Evolutionary conservation across 2,329 filamentous ascomycete genomes (phyloP), one percentile per base, ranked within the genome.

Genomic region (Fusarium sp.): DNA sequence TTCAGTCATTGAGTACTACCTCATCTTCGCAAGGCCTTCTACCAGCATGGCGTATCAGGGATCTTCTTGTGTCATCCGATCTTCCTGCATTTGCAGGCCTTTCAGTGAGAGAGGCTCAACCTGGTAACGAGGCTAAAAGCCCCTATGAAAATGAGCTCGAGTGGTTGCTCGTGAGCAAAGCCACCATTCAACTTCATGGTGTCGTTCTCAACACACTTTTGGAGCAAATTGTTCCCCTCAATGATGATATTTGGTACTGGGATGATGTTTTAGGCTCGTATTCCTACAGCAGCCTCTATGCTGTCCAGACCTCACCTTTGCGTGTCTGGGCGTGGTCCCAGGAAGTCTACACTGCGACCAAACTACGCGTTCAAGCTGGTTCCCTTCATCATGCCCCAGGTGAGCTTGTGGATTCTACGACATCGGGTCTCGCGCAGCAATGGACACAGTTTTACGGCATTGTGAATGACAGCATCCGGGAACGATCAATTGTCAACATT

Each of bases 171-270:
- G 87, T 97, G 29, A 93, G 92, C 80, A 99, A 98, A 79, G 94
- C 94, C 7, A 93, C 94, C 0, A 89, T 94, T n/a, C 95, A 98
- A 76, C 90, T 92, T 2, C 97, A 97, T 75, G 95, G 95, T 6
- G 82, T 93, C 48, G 86, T 97, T 39, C 83, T 98, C 71, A 90
- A 90, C 71, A 89, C 88, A 0, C 85, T 98, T 6, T 81, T 98
- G 13, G 91, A 95, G 57, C 92, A 96, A 73, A 97, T 94, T 13
- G 89, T 95, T 13, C 91, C 91, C 1, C 80, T 99, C 20, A 92
- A 90, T 73, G 91, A 97, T 69, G 94, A 97, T 72, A 91, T 97
- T 24, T 94, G 92, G 89, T 98, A 98, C 78, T 99, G 96, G 96
- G 93, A 97, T 75, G 92, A 96, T 70, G 87, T 98, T 3, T 82